These are phyloP conservation scores for Dovyalis caffra DNA, from an alignment of 345 rosid species.

Conservation along the genomic window DNA sequence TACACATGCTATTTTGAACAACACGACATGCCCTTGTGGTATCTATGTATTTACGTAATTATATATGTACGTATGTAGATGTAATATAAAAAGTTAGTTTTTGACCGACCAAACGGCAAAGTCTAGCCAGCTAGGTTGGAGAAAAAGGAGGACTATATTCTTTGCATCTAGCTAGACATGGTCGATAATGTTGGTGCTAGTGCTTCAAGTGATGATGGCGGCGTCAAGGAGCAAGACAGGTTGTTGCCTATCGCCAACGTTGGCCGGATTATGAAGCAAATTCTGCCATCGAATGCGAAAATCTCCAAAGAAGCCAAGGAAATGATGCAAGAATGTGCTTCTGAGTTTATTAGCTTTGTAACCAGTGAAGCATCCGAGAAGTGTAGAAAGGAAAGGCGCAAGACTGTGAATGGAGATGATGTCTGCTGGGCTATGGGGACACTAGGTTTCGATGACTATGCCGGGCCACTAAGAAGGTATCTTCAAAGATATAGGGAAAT, in stretches of 20 bases:
- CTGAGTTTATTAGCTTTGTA: conserved; percentile 24
- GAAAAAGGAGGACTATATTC: background rate
- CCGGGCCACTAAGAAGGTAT: conserved; percentile 4
- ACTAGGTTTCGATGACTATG: conserved; percentile 24
- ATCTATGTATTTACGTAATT: background rate
- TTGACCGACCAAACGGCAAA: background rate
- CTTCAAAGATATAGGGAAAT: conserved; percentile 15
- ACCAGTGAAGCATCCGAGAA: conserved; percentile 23
- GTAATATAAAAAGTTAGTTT: background rate
- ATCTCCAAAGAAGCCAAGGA: conserved; percentile 22
- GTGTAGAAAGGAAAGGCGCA: conserved; percentile 16
- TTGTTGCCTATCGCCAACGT: conserved; percentile 21
- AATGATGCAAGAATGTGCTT: conserved; percentile 24
- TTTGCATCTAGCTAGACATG: conserved; percentile 21
- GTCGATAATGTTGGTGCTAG: conserved; percentile 23
- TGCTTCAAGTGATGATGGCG: conserved; percentile 26
- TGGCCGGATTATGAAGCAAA: conserved; percentile 24
- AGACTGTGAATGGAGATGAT: conserved; percentile 20
- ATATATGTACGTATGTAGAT: background rate
- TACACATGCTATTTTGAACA: background rate
- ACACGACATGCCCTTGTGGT: background rate
- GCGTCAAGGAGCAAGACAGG: conserved; percentile 25
- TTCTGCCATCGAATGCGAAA: conserved; percentile 17
- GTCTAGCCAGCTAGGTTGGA: background rate
- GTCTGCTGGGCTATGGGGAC: conserved; percentile 21